Percentiles rank a stretch among this genome's conserved stretches.
Evolutionary conservation across 805 yeast species (phyloP).

Genomic region (Candida multigemmis): DNA sequence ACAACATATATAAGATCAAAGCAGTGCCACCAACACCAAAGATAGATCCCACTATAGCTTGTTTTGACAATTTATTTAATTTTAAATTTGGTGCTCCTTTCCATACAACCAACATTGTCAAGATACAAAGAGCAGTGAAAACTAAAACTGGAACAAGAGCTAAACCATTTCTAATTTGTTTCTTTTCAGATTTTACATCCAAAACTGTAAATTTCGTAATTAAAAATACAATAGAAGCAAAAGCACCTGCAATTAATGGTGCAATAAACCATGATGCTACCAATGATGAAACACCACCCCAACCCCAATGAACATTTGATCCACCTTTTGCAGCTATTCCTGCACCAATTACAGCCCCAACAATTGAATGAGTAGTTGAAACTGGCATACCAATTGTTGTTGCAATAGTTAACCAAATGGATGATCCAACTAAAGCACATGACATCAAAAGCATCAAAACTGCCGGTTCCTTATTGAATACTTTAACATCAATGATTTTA

Average conservation of each 20-base stretch:
- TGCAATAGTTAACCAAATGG: constrained; percentile 61
- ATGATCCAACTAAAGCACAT: constrained; percentile 67
- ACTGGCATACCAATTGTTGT: constrained; percentile 69
- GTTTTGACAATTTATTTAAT: constrained; percentile 42
- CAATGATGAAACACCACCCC: constrained; percentile 65
- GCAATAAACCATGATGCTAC: constrained; percentile 79
- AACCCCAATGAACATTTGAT: constrained; percentile 58
- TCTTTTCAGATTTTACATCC: constrained; percentile 39
- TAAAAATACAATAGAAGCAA: constrained; percentile 51
- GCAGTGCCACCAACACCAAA: constrained; percentile 61
- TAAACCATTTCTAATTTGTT: constrained; percentile 46
- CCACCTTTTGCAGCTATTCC: constrained; percentile 69
- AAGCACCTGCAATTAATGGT: constrained; percentile 57
- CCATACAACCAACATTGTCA: constrained; percentile 74
- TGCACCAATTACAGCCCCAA: constrained; percentile 68
- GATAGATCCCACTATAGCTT: constrained; percentile 49
- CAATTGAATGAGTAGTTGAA: constrained; percentile 72
- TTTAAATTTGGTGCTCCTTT: constrained; percentile 68
- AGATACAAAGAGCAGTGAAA: constrained; percentile 47
- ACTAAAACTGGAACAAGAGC: constrained; percentile 52
- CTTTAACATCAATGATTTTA: constrained; percentile 46
- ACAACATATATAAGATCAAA: constrained; percentile 37
- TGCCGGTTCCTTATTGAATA: constrained; percentile 49
- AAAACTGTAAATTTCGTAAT: constrained; percentile 52
- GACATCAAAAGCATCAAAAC: constrained; percentile 71